Percentiles rank a stretch among this genome's conserved stretches.
These are phyloP conservation scores for Cercospora brassicicola DNA, from an alignment of 2,329 filamentous ascomycete genomes.

Conservation along the genomic window DNA sequence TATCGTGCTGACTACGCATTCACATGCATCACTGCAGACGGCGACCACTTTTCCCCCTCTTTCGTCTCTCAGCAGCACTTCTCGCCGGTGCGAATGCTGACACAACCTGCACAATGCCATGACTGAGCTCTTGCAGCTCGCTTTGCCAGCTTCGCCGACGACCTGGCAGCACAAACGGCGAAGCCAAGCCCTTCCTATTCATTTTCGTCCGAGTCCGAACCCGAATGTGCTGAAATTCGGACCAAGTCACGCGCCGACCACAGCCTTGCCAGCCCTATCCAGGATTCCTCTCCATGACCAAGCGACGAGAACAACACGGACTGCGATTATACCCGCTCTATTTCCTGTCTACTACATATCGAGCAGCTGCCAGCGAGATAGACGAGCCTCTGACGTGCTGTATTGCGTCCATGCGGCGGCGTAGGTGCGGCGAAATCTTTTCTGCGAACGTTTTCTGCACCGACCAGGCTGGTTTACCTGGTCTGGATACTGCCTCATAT, in stretches of 20 bases:
- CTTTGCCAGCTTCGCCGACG: slow-evolving; percentile 2
- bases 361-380: neutral
- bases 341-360: neutral
- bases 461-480: neutral
- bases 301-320: slow-evolving; percentile 6
- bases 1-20: slow-evolving; percentile 6
- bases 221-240: neutral
- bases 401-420: neutral
- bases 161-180: slow-evolving; percentile 5
- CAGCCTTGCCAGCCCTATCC: slow-evolving; percentile 2
- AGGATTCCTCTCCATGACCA: slow-evolving; percentile 2
- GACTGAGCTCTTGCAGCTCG: slow-evolving; percentile 7
- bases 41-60: neutral
- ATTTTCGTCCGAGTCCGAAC: slow-evolving; percentile 1
- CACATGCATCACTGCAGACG: neutral
- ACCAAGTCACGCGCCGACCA: slow-evolving; percentile 3
- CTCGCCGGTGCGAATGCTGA: neutral
- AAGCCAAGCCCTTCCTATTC: slow-evolving; percentile 6
- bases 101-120: neutral
- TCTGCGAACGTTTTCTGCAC: neutral
- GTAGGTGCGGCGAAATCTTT: neutral
- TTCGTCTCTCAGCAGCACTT: neutral
- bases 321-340: slow-evolving; percentile 3
- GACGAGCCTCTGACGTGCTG: neutral
- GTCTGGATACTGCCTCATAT: neutral